Base-by-base conservation (phyloP, 176 grass and related monocot genomes). In the Pharus latifolius region DNA sequence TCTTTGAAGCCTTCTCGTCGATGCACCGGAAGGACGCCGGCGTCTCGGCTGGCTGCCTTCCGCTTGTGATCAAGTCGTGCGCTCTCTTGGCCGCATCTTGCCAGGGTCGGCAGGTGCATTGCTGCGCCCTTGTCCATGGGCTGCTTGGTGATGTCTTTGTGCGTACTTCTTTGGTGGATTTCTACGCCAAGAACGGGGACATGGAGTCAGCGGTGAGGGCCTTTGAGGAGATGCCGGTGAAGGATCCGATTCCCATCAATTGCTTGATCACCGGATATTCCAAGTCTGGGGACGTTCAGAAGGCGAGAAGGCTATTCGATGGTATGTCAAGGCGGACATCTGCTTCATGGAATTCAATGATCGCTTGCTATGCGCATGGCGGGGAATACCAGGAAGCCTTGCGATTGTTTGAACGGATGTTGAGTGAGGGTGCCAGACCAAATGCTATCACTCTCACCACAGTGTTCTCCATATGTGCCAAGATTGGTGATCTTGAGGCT, bases 261-360 rank as follows among this genome's bases (percentile, higher is more conserved):
- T 96, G 92, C 17, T n/a, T n/a, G n/a, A 96, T 96, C 59, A 86
- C 85, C 10, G 88, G 88, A 23, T 87, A 88, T 40, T 96, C 92
- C 10, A 96, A 88, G 38, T 78, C 67, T 1, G 92, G 85, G 9
- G 59, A 91, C 46, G 70, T 79, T 25, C 10, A 65, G 3, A 62
- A 81, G 53, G 92, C 92, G 0, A 81, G 88, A 18, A 68, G 40
- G n/a, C 76, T 96, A 19, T 96, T 96, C 13, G 85, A 96, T 54
- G 28, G 62, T 18, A 96, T 96, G 88, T 25, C 51, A 5, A 80
- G 38, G 62, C 86, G 82, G 74, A 91, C 92, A 6, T 82, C 88
- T 0, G 82, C 92, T 50, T 91, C 92, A 0, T 96, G 92, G 92
- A 96, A 96, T 72, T 91, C 92, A 0, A 96, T 96, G 70, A 88